A percentile compares a stretch with the other conserved stretches of the same genome.
These are phyloP conservation scores for Zygosaccharomyces bailii DNA, from an alignment of 805 yeast species.

Conservation along the genomic window DNA sequence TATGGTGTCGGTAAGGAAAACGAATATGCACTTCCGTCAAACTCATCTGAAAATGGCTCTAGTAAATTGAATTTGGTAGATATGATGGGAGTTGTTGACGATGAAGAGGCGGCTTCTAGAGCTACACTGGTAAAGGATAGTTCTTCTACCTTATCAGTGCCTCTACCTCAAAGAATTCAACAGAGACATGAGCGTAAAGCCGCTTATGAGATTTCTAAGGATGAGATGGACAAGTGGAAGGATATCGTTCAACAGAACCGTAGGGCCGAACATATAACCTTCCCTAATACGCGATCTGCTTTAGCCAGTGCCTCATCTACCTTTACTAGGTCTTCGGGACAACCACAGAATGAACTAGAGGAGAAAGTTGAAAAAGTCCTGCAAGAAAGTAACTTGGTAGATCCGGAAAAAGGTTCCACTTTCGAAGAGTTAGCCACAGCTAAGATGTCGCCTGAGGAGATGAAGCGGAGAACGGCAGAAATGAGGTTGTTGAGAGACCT, in stretches of 20 bases:
- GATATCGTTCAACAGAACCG: constrained; percentile 76
- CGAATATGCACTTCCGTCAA: constrained; percentile 64
- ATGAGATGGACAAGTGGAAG: constrained; percentile 84
- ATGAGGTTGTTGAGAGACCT: constrained; percentile 89
- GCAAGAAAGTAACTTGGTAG: constrained; percentile 60
- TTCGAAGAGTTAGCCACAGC: constrained; percentile 87
- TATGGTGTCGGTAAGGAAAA: constrained; percentile 59
- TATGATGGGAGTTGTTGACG: constrained; percentile 66
- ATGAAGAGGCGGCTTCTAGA: constrained; percentile 46
- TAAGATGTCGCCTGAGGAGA: constrained; percentile 73
- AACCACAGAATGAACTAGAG: constrained; percentile 61
- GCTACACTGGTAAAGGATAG: constrained; percentile 46
- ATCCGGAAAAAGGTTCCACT: constrained; percentile 72
- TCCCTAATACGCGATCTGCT: constrained; percentile 53
- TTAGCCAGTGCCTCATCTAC: constrained; percentile 51
- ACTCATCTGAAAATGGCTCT: constrained; percentile 18
- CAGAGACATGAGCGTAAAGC: constrained; percentile 81
- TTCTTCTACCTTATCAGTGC: constrained; percentile 60
- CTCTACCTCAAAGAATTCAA: constrained; percentile 82
- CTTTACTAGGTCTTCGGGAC: constrained; percentile 45
- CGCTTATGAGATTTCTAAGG: constrained; percentile 84
- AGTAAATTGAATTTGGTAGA: constrained; percentile 62
- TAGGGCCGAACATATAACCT: constrained; percentile 77
- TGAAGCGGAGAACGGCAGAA: constrained; percentile 72
- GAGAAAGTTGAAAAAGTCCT: constrained; percentile 58